Evolutionary conservation across 805 yeast genomes (phyloP).

Genomic region (Myxozyma vanderwaltii): DNA sequence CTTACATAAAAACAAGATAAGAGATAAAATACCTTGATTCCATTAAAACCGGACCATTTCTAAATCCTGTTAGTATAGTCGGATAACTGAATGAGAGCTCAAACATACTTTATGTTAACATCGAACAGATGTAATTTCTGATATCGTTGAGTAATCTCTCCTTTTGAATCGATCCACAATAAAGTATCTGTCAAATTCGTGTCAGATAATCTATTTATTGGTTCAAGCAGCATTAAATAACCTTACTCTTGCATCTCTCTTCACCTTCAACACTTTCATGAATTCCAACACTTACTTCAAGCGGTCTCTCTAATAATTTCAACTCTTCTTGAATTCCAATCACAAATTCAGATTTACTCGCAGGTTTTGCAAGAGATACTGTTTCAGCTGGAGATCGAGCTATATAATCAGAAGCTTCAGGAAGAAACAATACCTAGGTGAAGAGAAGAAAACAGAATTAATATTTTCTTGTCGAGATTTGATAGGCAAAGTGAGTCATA

Average conservation of each 20-base stretch:
- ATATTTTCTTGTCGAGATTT: no score
- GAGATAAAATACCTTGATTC: constrained; percentile 52
- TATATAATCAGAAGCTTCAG: constrained; percentile 92
- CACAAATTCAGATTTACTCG: constrained; percentile 48
- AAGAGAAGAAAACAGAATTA: not conserved
- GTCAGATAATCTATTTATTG: not conserved
- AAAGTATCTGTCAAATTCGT: constrained; percentile 53
- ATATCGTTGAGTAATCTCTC: constrained; percentile 67
- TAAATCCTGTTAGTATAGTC: constrained; percentile 34
- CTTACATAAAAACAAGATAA: not conserved
- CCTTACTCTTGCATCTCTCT: constrained; percentile 54
- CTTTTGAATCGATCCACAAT: constrained; percentile 66
- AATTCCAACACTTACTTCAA: constrained; percentile 77
- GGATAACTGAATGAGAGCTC: not conserved
- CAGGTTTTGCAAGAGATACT: constrained; percentile 54
- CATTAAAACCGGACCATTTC: constrained; percentile 75
- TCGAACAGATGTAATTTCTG: constrained; percentile 90
- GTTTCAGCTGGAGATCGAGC: constrained; percentile 72
- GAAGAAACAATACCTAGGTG: constrained; percentile 59
- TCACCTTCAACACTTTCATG: constrained; percentile 68
- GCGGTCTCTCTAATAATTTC: constrained; percentile 46
- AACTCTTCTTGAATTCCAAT: constrained; percentile 53
- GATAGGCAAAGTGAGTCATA: constrained; percentile 41
- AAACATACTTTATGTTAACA: constrained; percentile 58
- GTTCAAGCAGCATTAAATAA: not conserved